Evolutionary conservation across 2,329 filamentous ascomycete species (phyloP).

Genomic region (Massarina eburnea): DNA sequence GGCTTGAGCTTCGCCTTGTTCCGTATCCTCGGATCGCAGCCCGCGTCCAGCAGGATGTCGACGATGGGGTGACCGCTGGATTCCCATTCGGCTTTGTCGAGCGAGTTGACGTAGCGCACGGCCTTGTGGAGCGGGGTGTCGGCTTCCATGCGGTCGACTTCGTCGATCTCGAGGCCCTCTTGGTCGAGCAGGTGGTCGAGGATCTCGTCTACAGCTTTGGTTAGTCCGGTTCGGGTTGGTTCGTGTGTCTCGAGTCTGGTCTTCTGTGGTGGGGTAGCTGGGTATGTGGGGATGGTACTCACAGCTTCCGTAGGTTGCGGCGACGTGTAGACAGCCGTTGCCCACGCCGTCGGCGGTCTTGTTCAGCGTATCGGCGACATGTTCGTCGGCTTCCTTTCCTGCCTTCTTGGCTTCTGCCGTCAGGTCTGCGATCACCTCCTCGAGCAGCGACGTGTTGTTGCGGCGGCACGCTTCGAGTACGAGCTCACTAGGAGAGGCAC

Average conservation of each 20-base stretch:
- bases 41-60: conserved; percentile 81
- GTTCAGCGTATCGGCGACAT: conserved; percentile 80
- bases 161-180: conserved; percentile 82
- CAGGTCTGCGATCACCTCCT: conserved; percentile 65
- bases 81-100: conserved; percentile 63
- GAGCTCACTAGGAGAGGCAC: conserved; percentile 80
- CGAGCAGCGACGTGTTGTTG: conserved; percentile 85
- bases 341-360: conserved; percentile 81
- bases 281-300: conserved; percentile 40
- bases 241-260: not conserved
- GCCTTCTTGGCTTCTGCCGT: conserved; percentile 49
- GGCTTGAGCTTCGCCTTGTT: conserved; percentile 76
- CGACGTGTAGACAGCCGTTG: conserved; percentile 86
- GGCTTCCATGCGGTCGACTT: conserved; percentile 67
- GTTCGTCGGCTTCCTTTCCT: conserved; percentile 56
- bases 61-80: conserved; percentile 70
- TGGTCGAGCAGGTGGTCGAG: conserved; percentile 83
- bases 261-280: too few relatives aligned
- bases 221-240: not conserved
- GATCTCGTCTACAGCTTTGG: conserved; percentile 63
- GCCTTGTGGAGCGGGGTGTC: conserved; percentile 81
- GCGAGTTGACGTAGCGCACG: conserved; percentile 73
- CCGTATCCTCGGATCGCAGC: conserved; percentile 62
- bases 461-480: conserved; percentile 90
- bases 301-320: conserved; percentile 84